Base-by-base conservation (phyloP, 2,329 filamentous ascomycete species). In the Trichoderma polysporum region DNA sequence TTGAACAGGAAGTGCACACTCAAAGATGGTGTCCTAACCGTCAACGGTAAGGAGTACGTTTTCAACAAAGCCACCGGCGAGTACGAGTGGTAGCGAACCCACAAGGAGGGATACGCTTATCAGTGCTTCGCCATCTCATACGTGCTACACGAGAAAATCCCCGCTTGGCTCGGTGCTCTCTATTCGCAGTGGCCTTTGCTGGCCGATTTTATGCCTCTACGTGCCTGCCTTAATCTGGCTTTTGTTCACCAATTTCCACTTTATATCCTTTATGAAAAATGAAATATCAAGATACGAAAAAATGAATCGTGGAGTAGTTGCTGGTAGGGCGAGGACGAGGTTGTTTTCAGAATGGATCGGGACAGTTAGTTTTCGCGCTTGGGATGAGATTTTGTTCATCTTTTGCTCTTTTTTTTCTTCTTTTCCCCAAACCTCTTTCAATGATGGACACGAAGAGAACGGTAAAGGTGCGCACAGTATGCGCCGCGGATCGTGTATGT, bases 41-140 rank as follows among this genome's bases (percentile, higher is more conserved):
- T 97, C 41, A 94, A 94, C 72, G 92, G 93, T 72, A 97, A 92
- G 80, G 95, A 99, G 79, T 97, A 97, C 76, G 91, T 99, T 71
- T 99, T 99, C 82, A 93, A 97, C 84, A 98, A 98, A 81, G 95
- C 94, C 27, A 93, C 91, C 53, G 95, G 95, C 74, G 95, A 98
- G 81, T 98, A 97, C 73, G 95, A 99, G 80, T 99, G 95, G 95
- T 99, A 87, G 81, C 29, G 35, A 27, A 19, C 15, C n/a, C 10
- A 50, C 5, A 0, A 10, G 3, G 19, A 10, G 19, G 25, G 4
- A 27, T 50, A 22, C 22, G 25, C 52, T 33, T 39, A 54, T 29
- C 27, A 25, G 45, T 58, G 53, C 59, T 29, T 58, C 25, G 27
- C 47, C 29, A n/a, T 22, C 33, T 15, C 29, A 56, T 39, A 33